Base-by-base conservation (phyloP, 495 filamentous ascomycete species). In the Aspergillus ellipticus region DNA sequence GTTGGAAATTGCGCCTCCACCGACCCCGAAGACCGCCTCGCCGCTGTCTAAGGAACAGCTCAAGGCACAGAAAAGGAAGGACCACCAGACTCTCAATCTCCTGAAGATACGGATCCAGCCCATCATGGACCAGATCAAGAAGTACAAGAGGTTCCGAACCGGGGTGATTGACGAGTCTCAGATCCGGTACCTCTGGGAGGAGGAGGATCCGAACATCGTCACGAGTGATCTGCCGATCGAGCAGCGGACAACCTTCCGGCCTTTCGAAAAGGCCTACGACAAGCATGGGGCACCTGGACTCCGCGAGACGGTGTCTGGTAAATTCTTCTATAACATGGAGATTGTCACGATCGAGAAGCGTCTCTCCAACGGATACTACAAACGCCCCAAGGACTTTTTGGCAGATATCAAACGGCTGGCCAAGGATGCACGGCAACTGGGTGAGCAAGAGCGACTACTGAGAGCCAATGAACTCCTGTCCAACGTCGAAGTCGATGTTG, bases 271-370 rank as follows among this genome's bases (percentile, higher is more conserved):
- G 43, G 82, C 76, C 13, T 79, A 78, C 52, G 90, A 97, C 59
- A 83, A 84, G 51, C 79, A 93, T 59, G 90, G 88, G n/a, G 79
- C 83, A 15, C 76, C 77, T 11, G 89, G 88, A 3, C 75, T 97
- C 20, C 73, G 79, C 16, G 85, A 96, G 55, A 79, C 78, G 15
- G 79, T 79, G 3, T 87, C 85, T 1, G 83, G 82, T 42, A 95
- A 92, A 64, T 92, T 92, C 68, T 97, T 82, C 64, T 97, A 97
- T 74, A 98, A 98, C 60, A 74, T 97, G 49, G 91, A 97, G 60
- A 86, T 89, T n/a, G 86, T 84, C 4, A 94, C 88, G 6, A 96
- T 98, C 53, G 94, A 98, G 74, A 90, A 94, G 64, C 86, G 94
- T 29, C 78, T 97, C 21, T 90, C 90, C 5, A 96, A 97, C 71